Conservation (phyloP, 2,329 filamentous ascomycete species). For the Helotiales sp. region DNA sequence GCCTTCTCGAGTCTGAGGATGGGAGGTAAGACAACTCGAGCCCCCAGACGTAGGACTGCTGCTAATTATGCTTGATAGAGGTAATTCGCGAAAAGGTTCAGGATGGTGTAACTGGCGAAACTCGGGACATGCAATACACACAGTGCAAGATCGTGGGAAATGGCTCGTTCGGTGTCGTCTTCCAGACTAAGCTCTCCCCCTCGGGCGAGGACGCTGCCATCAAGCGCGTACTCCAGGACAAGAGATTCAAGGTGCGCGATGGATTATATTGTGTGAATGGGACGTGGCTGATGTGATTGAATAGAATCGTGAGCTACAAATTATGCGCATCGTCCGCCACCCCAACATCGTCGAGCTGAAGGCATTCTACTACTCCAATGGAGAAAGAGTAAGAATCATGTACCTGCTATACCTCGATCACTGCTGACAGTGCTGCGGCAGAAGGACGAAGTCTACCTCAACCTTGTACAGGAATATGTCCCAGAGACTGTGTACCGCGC, state of each 20-base stretch:
- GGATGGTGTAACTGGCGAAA: constrained; percentile 95
- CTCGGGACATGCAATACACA: constrained; percentile 94
- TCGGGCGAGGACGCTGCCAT: constrained; percentile 98
- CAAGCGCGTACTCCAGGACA: constrained; percentile 98
- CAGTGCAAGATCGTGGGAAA: constrained; percentile 99
- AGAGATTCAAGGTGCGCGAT: constrained; percentile 88
- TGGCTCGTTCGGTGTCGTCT: constrained; percentile 97
- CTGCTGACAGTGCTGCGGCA: constrained; percentile 39
- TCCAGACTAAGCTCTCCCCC: constrained; percentile 98
- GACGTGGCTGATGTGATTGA: constrained; percentile 33
- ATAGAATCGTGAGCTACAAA: constrained; percentile 97
- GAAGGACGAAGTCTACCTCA: constrained; percentile 99
- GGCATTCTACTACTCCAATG: constrained; percentile 99
- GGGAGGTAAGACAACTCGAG: constrained; percentile 70
- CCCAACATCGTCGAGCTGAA: constrained; percentile 99
- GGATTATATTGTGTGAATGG: not conserved
- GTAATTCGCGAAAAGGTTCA: constrained; percentile 98
- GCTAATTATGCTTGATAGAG: constrained; percentile 58
- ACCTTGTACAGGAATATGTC: constrained; percentile 96
- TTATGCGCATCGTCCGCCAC: constrained; percentile 98
- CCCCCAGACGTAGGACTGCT: constrained; percentile 16
- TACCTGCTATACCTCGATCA: constrained; percentile 28
- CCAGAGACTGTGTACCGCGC: constrained; percentile 98
- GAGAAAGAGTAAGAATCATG: constrained; percentile 75
- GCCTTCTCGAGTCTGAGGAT: constrained; percentile 88